Conservation (phyloP, 106 monocot species). For the Platanthera zijinensis region DNA sequence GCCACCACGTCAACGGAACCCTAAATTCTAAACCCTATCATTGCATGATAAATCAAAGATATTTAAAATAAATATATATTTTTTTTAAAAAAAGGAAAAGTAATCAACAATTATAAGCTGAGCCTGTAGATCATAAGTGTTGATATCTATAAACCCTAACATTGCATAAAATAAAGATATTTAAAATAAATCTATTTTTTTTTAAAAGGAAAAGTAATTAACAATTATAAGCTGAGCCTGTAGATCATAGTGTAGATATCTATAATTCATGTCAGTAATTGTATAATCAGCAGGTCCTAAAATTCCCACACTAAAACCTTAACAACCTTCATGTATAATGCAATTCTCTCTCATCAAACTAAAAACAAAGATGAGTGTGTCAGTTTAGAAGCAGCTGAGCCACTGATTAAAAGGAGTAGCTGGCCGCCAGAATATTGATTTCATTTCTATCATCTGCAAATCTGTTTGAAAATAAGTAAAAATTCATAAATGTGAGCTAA, state of each 20-base stretch:
- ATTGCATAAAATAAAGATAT: too few relatives aligned
- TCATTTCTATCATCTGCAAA: background rate
- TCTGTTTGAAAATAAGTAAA: background rate
- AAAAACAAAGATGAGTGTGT: background rate
- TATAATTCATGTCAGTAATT: background rate
- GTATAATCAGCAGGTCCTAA: background rate
- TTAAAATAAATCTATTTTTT: too few relatives aligned
- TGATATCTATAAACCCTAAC: background rate
- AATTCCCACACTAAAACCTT: background rate
- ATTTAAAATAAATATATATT: too few relatives aligned
- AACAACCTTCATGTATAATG: background rate
- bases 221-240: background rate
- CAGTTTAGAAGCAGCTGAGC: background rate
- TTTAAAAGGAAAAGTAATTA: background rate
- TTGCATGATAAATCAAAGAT: too few relatives aligned
- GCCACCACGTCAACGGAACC: too few relatives aligned
- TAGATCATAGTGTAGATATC: background rate
- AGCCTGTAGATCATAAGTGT: background rate
- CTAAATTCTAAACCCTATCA: too few relatives aligned
- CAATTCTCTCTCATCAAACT: background rate
- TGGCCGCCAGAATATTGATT: slow-evolving; percentile 4
- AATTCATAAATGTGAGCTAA: background rate
- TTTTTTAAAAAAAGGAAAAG: background rate
- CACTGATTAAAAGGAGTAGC: background rate
- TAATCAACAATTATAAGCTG: background rate